These are phyloP conservation scores for Eremothecium coryli DNA, from an alignment of 1,139 yeast species.

Conservation along the genomic window DNA sequence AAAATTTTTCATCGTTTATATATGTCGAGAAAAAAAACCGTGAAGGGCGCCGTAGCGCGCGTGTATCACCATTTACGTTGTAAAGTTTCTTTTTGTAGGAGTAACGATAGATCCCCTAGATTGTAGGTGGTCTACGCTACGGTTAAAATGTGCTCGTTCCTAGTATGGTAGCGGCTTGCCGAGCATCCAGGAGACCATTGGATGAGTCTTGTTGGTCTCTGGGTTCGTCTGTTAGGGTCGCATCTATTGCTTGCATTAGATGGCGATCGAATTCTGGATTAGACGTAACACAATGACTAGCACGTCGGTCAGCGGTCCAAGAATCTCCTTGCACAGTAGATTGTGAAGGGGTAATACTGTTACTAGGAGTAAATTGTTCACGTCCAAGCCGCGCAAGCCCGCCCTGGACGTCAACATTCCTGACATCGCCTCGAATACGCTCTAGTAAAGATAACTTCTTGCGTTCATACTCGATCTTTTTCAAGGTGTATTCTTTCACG, in stretches of 20 bases:
- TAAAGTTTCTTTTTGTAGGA: conserved; percentile 6
- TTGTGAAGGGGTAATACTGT: conserved; percentile 28
- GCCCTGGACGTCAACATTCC: conserved; percentile 70
- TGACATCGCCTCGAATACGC: conserved; percentile 58
- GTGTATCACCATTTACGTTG: conserved; percentile 2
- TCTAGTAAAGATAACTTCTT: conserved; percentile 71
- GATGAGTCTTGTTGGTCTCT: background rate
- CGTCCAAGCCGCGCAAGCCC: conserved; percentile 81
- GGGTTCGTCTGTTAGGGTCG: conserved; percentile 3
- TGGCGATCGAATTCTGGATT: conserved; percentile 13
- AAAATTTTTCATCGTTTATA: conserved; percentile 6
- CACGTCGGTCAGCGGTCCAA: conserved; percentile 49
- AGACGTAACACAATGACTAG: conserved; percentile 10
- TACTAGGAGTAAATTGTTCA: conserved; percentile 44
- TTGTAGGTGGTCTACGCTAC: conserved; percentile 1
- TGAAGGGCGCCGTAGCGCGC: conserved; percentile 1
- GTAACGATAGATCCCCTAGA: too few species aligned
- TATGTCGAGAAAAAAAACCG: conserved; percentile 2
- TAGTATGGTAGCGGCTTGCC: conserved; percentile 68
- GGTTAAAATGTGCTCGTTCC: conserved; percentile 64
- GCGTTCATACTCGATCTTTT: conserved; percentile 79
- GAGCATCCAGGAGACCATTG: conserved; percentile 51
- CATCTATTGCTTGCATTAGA: conserved; percentile 26
- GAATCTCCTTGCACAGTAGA: conserved; percentile 52
- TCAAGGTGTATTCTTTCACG: conserved; percentile 54